Evolutionary conservation across 2,329 filamentous ascomycete genomes (phyloP).

Genomic region (Calycina marina): DNA sequence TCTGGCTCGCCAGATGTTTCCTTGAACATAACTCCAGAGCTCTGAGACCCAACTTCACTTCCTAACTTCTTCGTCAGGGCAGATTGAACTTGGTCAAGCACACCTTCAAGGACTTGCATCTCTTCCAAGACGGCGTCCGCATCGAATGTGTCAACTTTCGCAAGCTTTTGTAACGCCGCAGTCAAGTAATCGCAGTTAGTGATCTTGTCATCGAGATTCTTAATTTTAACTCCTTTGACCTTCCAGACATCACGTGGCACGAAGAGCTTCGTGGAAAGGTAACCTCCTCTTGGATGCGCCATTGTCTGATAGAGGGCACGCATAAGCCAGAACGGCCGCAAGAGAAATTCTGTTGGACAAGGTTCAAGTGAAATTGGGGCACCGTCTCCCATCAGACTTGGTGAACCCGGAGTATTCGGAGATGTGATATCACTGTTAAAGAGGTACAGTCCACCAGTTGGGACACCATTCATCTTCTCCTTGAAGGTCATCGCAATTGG

Average conservation of each 20-base stretch:
- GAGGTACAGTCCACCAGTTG: slow-evolving; percentile 57
- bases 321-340: slow-evolving; percentile 98
- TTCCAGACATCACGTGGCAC: slow-evolving; percentile 87
- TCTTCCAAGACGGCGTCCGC: slow-evolving; percentile 87
- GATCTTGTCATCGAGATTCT: slow-evolving; percentile 85
- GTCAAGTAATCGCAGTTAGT: slow-evolving; percentile 83
- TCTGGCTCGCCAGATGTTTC: slow-evolving; percentile 37
- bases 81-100: slow-evolving; percentile 75
- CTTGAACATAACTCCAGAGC: slow-evolving; percentile 59
- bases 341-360: slow-evolving; percentile 73
- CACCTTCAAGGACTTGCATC: slow-evolving; percentile 75
- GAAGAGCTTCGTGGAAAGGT: slow-evolving; percentile 82
- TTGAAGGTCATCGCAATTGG: slow-evolving; percentile 49
- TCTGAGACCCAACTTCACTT: slow-evolving; percentile 79
- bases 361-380: slow-evolving; percentile 72
- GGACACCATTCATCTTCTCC: slow-evolving; percentile 39
- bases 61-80: slow-evolving; percentile 71
- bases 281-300: slow-evolving; percentile 80
- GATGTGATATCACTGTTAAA: slow-evolving; percentile 77
- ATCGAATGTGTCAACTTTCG: slow-evolving; percentile 73
- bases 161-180: slow-evolving; percentile 71
- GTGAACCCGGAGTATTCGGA: slow-evolving; percentile 46
- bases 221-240: slow-evolving; percentile 86
- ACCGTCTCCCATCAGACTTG: slow-evolving; percentile 45
- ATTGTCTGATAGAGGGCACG: slow-evolving; percentile 85